These are phyloP conservation scores for Taphrina pruni DNA, from an alignment of 1,139 yeast species.

Conservation along the genomic window DNA sequence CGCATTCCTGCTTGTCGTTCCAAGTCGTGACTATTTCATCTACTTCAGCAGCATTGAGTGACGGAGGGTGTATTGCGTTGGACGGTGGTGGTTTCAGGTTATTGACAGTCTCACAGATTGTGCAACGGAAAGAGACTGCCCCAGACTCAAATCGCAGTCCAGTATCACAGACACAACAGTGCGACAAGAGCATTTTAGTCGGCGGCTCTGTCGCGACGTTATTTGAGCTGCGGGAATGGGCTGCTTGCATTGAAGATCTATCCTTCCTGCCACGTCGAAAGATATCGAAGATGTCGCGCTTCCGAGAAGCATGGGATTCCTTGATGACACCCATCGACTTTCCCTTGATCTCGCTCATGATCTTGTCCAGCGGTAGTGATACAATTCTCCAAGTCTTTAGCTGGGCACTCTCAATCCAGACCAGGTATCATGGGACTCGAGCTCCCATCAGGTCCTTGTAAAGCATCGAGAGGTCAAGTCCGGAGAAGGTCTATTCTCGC, in stretches of 20 bases:
- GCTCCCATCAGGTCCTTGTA: too few relatives aligned
- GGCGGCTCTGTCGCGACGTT: not conserved
- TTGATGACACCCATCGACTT: too few relatives aligned
- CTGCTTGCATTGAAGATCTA: not conserved
- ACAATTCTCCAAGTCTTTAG: too few relatives aligned
- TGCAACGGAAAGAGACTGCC: slow-evolving; percentile 46
- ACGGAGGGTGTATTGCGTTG: not conserved
- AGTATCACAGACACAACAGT: slow-evolving; percentile 46
- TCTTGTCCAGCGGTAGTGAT: too few relatives aligned
- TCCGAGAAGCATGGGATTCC: too few relatives aligned
- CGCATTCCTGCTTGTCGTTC: not conserved
- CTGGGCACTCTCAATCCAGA: too few relatives aligned
- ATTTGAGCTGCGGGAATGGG: not conserved
- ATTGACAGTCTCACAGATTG: slow-evolving; percentile 46
- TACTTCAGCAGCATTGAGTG: not conserved
- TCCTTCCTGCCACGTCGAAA: not conserved
- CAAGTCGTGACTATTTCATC: not conserved
- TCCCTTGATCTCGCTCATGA: too few relatives aligned
- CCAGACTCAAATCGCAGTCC: slow-evolving; percentile 44
- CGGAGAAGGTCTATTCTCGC: too few relatives aligned
- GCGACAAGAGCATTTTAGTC: slow-evolving; percentile 12
- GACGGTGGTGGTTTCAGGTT: slow-evolving; percentile 42
- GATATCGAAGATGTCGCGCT: too few relatives aligned
- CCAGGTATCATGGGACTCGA: too few relatives aligned
- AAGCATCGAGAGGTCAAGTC: too few relatives aligned